A percentile compares a stretch with the other conserved stretches of the same genome.
These are phyloP conservation scores for Ophiostoma sp. DNA, from an alignment of 2,329 filamentous ascomycete genomes.

Conservation along the genomic window DNA sequence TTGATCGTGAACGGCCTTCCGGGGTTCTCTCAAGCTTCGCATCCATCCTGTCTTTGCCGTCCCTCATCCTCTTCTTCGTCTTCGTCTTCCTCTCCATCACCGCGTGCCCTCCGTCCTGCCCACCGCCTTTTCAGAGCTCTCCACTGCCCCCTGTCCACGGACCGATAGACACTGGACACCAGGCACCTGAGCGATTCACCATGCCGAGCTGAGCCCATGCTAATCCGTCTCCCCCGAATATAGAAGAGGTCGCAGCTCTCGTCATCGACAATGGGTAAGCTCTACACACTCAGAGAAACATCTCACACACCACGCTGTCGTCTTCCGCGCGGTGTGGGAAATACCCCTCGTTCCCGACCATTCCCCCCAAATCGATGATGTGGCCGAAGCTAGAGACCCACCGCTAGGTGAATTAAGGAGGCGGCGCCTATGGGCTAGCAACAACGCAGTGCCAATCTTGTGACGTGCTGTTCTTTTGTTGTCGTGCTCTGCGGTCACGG, in stretches of 20 bases:
- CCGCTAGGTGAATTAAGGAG: constrained; percentile 18
- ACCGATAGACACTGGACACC: not conserved
- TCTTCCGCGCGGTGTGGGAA: constrained; percentile 14
- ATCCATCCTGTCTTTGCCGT: not conserved
- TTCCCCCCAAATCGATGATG: constrained; percentile 22
- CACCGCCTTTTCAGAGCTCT: constrained; percentile 22
- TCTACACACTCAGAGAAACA: not conserved
- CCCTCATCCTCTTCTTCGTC: not conserved
- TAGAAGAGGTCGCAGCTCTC: constrained; percentile 99
- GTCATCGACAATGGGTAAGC: constrained; percentile 99
- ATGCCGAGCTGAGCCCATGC: constrained; percentile 14
- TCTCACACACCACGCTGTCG: not conserved
- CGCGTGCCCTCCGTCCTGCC: constrained; percentile 17
- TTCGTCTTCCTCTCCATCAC: not conserved
- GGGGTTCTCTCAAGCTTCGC: not conserved
- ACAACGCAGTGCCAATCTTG: too few species aligned
- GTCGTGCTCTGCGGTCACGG: not conserved
- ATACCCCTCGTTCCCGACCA: constrained; percentile 16
- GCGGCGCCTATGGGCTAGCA: constrained; percentile 9
- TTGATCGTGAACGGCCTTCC: constrained; percentile 8
- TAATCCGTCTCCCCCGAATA: constrained; percentile 34
- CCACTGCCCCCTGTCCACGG: constrained; percentile 9
- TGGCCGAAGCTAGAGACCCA: constrained; percentile 23
- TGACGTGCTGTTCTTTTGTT: too few species aligned
- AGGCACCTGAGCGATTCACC: not conserved